Evolutionary conservation across 768 basidiomycete genomes (phyloP).

Genomic region (Naganishia friedmannii): DNA sequence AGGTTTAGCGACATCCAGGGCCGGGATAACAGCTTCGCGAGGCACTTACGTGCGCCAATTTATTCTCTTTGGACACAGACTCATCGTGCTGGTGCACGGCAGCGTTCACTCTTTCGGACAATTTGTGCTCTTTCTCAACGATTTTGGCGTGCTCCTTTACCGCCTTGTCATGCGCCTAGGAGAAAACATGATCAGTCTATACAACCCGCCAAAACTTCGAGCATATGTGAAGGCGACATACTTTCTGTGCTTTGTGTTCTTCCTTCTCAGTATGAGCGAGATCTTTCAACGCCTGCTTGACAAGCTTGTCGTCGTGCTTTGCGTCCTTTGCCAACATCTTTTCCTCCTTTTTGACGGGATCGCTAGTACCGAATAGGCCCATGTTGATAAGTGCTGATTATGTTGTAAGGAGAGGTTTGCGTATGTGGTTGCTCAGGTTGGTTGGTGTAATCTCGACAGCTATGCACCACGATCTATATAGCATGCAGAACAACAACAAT

Average conservation of each 20-base stretch:
- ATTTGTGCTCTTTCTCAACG: conserved; percentile 58
- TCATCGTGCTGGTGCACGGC: conserved; percentile 60
- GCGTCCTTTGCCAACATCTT: conserved; percentile 52
- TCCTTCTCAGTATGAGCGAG: conserved; percentile 41
- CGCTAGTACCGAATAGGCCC: conserved; percentile 45
- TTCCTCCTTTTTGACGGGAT: conserved; percentile 44
- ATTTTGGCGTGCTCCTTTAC: conserved; percentile 57
- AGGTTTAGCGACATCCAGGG: background rate
- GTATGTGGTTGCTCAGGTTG: too few relatives aligned
- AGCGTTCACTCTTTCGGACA: conserved; percentile 58
- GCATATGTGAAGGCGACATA: background rate
- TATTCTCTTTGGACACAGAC: conserved; percentile 47
- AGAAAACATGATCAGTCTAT: conserved; percentile 20
- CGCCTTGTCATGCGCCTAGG: conserved; percentile 57
- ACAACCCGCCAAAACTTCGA: background rate
- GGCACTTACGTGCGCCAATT: conserved; percentile 27
- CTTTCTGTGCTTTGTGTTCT: background rate
- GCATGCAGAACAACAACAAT: background rate
- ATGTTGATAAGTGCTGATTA: conserved; percentile 19
- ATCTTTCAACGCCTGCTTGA: conserved; percentile 61
- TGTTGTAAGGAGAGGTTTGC: background rate
- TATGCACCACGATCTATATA: background rate
- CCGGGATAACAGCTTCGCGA: background rate
- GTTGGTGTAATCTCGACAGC: too few relatives aligned
- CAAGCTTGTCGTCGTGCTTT: conserved; percentile 57